Conservation (phyloP, 164 flowering plant genomes). For the Cinnamomum micranthum region DNA sequence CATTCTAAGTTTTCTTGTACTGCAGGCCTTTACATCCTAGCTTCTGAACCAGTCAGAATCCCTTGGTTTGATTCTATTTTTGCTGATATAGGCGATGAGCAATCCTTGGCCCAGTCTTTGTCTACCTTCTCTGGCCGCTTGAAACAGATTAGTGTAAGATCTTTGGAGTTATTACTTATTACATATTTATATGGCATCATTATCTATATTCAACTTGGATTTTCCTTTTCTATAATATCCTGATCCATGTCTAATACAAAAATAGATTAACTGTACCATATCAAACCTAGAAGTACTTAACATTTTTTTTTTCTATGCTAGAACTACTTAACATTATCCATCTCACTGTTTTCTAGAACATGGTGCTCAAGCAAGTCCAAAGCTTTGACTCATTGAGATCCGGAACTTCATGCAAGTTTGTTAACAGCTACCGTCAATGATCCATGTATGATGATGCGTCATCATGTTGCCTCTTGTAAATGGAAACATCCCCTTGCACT, state of each 20-base stretch:
- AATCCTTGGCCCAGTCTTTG: conserved; percentile 80
- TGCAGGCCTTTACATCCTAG: conserved; percentile 80
- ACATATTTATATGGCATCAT: background rate
- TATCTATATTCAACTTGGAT: background rate
- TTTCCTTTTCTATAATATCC: background rate
- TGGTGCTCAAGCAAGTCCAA: too few species aligned
- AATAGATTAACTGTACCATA: background rate
- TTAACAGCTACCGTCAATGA: too few species aligned
- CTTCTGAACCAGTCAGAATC: conserved; percentile 72
- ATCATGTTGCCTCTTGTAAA: too few species aligned
- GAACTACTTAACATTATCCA: too few species aligned
- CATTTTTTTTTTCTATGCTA: too few species aligned
- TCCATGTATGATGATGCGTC: too few species aligned
- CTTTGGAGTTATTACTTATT: background rate
- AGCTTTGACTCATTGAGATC: too few species aligned
- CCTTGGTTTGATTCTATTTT: conserved; percentile 93
- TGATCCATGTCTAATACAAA: background rate
- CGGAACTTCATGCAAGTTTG: too few species aligned
- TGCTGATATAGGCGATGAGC: conserved; percentile 98
- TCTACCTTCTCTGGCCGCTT: conserved; percentile 97
- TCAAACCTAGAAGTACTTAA: too few species aligned
- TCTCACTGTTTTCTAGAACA: too few species aligned
- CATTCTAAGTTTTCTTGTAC: conserved; percentile 6
- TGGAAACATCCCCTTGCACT: too few species aligned
- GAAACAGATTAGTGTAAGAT: conserved; percentile 74